A percentile compares a stretch with the other conserved stretches of the same genome.
Conservation (phyloP, 352 stramenopile species). For the Pythium insidiosum region DNA sequence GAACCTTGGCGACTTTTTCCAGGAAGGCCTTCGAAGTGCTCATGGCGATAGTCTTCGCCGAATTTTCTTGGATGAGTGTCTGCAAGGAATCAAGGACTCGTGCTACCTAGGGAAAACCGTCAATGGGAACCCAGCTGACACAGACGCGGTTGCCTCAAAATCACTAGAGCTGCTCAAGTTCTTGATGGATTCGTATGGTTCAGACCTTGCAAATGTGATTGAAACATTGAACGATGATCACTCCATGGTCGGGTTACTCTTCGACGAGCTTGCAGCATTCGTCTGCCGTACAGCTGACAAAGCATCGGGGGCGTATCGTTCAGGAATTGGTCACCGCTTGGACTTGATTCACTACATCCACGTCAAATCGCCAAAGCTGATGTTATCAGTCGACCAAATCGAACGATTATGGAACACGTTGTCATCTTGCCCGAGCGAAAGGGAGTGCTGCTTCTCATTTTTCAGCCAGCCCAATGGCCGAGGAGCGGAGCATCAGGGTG, state of each 20-base stretch:
- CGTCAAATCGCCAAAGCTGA: constrained; percentile 66
- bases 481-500: constrained; percentile 17
- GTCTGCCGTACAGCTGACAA: constrained; percentile 48
- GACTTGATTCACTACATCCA: constrained; percentile 86
- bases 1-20: constrained; percentile 72
- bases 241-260: constrained; percentile 62
- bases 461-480: constrained; percentile 77
- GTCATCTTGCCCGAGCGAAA: constrained; percentile 61
- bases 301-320: constrained; percentile 42
- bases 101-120: constrained; percentile 30
- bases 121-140: constrained; percentile 7
- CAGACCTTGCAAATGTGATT: constrained; percentile 55
- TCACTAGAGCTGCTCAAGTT: constrained; percentile 81
- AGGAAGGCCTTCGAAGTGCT: constrained; percentile 68
- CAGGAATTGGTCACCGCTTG: constrained; percentile 70
- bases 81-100: constrained; percentile 72
- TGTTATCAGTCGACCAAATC: constrained; percentile 70
- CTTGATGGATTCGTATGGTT: constrained; percentile 77
- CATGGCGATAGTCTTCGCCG: constrained; percentile 60
- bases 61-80: constrained; percentile 61
- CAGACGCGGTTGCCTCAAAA: constrained; percentile 46
- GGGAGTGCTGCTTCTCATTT: constrained; percentile 78
- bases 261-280: constrained; percentile 81
- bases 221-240: constrained; percentile 71
- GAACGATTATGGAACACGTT: constrained; percentile 68